phyloP scores from a whole-genome alignment of 495 filamentous ascomycete genomes.

The Recurvomyces mirabilis region DNA sequence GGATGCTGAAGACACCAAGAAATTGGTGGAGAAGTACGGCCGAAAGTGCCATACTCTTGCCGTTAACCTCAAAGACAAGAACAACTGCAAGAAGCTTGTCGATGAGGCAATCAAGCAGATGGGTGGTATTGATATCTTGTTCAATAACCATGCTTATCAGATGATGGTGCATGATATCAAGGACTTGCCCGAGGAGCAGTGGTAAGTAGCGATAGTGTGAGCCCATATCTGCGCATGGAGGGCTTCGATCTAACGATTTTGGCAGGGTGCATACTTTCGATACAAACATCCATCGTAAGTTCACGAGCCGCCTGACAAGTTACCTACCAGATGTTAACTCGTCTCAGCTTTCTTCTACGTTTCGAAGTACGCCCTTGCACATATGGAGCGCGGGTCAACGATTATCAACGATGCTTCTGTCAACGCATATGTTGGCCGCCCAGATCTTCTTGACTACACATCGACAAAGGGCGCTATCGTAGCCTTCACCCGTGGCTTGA shows the following conservation, averaged over 20 bases:
- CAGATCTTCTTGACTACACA: slow-evolving; percentile 78
- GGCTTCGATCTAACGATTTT: no score
- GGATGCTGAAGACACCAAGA: slow-evolving; percentile 65
- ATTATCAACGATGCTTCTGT: slow-evolving; percentile 79
- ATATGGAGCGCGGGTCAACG: slow-evolving; percentile 62
- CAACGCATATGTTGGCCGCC: slow-evolving; percentile 73
- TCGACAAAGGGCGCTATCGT: slow-evolving; percentile 75
- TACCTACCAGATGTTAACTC: not conserved
- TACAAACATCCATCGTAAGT: slow-evolving; percentile 32
- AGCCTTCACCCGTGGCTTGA: slow-evolving; percentile 66
- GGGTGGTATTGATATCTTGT: slow-evolving; percentile 61
- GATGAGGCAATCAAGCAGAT: slow-evolving; percentile 52
- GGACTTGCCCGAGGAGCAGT: slow-evolving; percentile 70
- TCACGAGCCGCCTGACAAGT: not conserved
- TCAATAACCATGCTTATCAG: slow-evolving; percentile 64
- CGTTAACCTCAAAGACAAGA: slow-evolving; percentile 48
- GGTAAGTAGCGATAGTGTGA: no score
- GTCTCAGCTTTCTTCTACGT: slow-evolving; percentile 35
- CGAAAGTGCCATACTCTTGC: slow-evolving; percentile 48
- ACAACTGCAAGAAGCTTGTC: slow-evolving; percentile 60
- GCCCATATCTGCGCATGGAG: no score
- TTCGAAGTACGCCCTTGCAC: slow-evolving; percentile 64
- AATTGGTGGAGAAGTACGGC: slow-evolving; percentile 53
- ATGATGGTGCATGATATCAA: slow-evolving; percentile 69
- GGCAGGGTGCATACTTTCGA: slow-evolving; percentile 38